Conservation (phyloP, 2,329 filamentous ascomycete species). For the Hymenoscyphus salicellus region DNA sequence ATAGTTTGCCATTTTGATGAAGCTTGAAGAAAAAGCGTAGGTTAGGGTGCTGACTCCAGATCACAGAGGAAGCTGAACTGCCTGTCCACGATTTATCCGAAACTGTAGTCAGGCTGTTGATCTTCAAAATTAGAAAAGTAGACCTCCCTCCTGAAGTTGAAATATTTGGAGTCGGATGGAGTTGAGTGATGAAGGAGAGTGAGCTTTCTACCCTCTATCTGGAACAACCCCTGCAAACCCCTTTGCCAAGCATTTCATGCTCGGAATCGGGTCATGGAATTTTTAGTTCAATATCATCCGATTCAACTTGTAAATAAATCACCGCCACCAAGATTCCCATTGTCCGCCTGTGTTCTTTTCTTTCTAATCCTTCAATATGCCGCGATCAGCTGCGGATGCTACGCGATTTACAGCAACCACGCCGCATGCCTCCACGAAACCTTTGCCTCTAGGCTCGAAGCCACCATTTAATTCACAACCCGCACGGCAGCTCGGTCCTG, state of each 20-base stretch:
- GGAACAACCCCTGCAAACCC: slow-evolving; percentile 7
- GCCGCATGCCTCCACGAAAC: slow-evolving; percentile 67
- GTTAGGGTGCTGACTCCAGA: background rate
- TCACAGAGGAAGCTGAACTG: no score
- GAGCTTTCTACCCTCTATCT: no score
- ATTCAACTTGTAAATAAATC: slow-evolving; percentile 21
- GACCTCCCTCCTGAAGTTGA: no score
- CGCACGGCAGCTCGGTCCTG: slow-evolving; percentile 21
- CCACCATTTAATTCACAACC: slow-evolving; percentile 16
- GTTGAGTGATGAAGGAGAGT: background rate
- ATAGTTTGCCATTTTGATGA: slow-evolving; percentile 25
- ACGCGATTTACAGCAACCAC: slow-evolving; percentile 73
- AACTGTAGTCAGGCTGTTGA: background rate
- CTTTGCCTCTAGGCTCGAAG: slow-evolving; percentile 35
- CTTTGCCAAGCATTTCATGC: slow-evolving; percentile 9
- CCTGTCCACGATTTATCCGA: no score
- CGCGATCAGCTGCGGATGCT: slow-evolving; percentile 73
- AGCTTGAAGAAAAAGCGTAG: no score
- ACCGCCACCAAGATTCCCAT: background rate
- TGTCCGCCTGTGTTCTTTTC: background rate
- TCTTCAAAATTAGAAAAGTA: background rate
- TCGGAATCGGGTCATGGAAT: slow-evolving; percentile 10
- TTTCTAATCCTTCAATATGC: slow-evolving; percentile 34
- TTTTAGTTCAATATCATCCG: background rate
- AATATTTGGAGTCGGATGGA: background rate